These are phyloP conservation scores for Rhizophora apiculata DNA, from an alignment of 345 rosid species.

Conservation along the genomic window DNA sequence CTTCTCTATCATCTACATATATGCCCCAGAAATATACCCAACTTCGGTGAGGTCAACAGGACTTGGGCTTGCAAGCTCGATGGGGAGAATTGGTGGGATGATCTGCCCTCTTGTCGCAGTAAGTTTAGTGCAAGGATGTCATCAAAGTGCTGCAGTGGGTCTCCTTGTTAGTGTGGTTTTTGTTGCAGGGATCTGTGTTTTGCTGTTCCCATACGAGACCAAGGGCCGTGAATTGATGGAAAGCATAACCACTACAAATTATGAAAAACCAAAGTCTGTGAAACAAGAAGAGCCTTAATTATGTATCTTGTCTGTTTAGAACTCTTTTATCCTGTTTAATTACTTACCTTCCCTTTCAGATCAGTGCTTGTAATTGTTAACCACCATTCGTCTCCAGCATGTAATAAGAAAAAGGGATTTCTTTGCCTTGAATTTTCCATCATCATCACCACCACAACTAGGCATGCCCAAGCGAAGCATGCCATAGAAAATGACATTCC, in stretches of 20 bases:
- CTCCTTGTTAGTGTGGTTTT: slow-evolving; percentile 59
- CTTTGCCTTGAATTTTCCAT: not conserved
- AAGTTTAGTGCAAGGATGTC: slow-evolving; percentile 75
- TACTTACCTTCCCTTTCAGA: no score
- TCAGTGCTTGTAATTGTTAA: no score
- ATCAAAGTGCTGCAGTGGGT: slow-evolving; percentile 58
- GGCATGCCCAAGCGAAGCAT: not conserved
- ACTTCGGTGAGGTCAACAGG: slow-evolving; percentile 75
- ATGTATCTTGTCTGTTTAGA: no score
- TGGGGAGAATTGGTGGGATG: slow-evolving; percentile 95
- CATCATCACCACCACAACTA: not conserved
- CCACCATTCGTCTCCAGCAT: no score
- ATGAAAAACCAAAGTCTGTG: not conserved
- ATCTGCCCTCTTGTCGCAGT: slow-evolving; percentile 86
- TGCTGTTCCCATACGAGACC: slow-evolving; percentile 64
- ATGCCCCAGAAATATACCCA: slow-evolving; percentile 86
- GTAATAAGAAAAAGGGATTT: no score
- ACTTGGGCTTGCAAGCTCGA: slow-evolving; percentile 66
- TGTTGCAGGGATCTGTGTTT: slow-evolving; percentile 59
- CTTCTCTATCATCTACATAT: slow-evolving; percentile 60
- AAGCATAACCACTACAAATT: slow-evolving; percentile 40
- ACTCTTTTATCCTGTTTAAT: no score
- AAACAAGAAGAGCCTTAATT: not conserved
- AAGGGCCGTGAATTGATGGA: slow-evolving; percentile 40
- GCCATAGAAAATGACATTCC: no score